Percentiles rank a stretch among this genome's conserved stretches.
Evolutionary conservation across 306 rosid species (phyloP).

Genomic region (Pyrus bretschneideri): DNA sequence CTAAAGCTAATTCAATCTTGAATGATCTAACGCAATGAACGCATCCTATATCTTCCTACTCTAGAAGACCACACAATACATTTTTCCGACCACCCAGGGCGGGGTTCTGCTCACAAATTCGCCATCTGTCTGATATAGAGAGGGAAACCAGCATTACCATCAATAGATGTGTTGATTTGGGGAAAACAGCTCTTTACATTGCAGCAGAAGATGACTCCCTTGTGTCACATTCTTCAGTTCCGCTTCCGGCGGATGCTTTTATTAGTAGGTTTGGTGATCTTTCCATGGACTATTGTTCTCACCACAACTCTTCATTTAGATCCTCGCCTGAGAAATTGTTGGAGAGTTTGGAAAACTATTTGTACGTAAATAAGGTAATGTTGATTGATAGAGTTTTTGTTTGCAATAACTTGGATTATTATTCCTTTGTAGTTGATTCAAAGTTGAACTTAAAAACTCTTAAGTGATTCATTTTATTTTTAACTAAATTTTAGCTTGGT

Average conservation of each 20-base stretch:
- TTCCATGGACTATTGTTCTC: constrained; percentile 74
- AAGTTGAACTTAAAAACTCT: not conserved
- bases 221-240: constrained; percentile 89
- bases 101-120: constrained; percentile 69
- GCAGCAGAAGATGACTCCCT: constrained; percentile 97
- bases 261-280: constrained; percentile 66
- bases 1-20: no score
- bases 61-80: no score
- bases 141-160: constrained; percentile 79
- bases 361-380: constrained; percentile 58
- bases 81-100: constrained; percentile 29
- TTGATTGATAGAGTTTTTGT: not conserved
- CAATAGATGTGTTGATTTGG: constrained; percentile 72
- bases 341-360: constrained; percentile 73
- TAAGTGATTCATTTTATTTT: not conserved
- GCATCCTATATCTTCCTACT: no score
- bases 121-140: constrained; percentile 52
- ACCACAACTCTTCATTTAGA: constrained; percentile 45
- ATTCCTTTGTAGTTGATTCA: not conserved
- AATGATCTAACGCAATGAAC: no score
- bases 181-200: constrained; percentile 66
- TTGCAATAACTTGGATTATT: not conserved
- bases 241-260: constrained; percentile 83
- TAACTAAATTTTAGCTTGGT: not conserved
- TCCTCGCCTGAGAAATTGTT: constrained; percentile 64